Evolutionary conservation across 805 yeast species (phyloP).

Genomic region (Metschnikowia amazonensis): DNA sequence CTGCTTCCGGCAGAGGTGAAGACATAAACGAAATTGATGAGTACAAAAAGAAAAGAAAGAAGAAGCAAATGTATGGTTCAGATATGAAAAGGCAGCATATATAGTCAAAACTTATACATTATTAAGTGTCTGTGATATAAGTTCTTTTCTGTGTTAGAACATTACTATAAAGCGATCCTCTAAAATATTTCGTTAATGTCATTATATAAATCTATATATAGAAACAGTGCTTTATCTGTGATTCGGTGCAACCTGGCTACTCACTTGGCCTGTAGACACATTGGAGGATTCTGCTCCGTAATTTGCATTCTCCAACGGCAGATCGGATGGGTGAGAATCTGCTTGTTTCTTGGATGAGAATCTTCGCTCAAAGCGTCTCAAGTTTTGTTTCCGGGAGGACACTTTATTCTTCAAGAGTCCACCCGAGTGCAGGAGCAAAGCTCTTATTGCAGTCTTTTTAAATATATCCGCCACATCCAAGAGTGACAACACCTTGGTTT

Average conservation of each 20-base stretch:
- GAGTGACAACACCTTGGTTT: slow-evolving; percentile 29
- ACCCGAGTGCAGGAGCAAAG: slow-evolving; percentile 35
- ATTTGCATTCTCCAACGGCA: background rate
- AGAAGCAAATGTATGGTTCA: slow-evolving; percentile 36
- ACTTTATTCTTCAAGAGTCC: slow-evolving; percentile 34
- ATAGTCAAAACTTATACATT: slow-evolving; percentile 5
- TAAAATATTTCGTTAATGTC: background rate
- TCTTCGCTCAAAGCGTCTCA: slow-evolving; percentile 3
- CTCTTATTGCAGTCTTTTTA: slow-evolving; percentile 29
- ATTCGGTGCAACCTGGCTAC: background rate
- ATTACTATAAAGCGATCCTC: background rate
- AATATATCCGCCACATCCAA: slow-evolving; percentile 34
- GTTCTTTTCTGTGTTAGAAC: background rate
- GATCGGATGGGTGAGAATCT: background rate
- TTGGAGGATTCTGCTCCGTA: background rate
- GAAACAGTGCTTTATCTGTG: background rate
- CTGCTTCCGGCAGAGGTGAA: slow-evolving; percentile 38
- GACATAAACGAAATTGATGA: slow-evolving; percentile 40
- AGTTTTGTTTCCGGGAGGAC: slow-evolving; percentile 9
- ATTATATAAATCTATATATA: background rate
- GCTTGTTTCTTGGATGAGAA: background rate
- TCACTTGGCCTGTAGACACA: background rate
- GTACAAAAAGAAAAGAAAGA: slow-evolving; percentile 29
- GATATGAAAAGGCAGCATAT: slow-evolving; percentile 37
- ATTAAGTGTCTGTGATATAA: background rate